Evolutionary conservation across 2,329 filamentous ascomycete genomes (phyloP).

Genomic region (Stylonectria norvegica): DNA sequence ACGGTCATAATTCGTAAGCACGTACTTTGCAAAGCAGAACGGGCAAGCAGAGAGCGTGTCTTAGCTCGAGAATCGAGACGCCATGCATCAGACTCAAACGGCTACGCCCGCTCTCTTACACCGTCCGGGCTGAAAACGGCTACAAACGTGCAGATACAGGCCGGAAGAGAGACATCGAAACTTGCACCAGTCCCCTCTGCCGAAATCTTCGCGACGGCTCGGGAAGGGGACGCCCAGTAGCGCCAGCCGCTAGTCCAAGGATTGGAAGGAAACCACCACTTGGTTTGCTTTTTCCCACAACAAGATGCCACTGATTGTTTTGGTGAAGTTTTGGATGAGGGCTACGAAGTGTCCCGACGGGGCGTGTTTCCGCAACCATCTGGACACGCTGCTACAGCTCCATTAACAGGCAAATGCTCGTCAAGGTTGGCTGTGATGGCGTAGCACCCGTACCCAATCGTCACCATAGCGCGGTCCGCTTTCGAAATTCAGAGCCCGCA

Average conservation of each 20-base stretch:
- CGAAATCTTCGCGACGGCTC: slow-evolving; percentile 18
- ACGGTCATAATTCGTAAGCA: too few relatives aligned
- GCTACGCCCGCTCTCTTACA: too few relatives aligned
- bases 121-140: slow-evolving; percentile 16
- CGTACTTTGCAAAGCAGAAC: too few relatives aligned
- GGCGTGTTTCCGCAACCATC: too few relatives aligned
- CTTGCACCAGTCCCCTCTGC: too few relatives aligned
- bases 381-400: too few relatives aligned
- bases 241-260: slow-evolving; percentile 13
- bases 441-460: slow-evolving; percentile 18
- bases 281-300: slow-evolving; percentile 24
- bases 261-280: slow-evolving; percentile 12
- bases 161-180: slow-evolving; percentile 9
- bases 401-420: neutral
- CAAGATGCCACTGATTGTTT: slow-evolving; percentile 9
- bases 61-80: too few relatives aligned
- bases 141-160: slow-evolving; percentile 21
- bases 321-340: too few relatives aligned
- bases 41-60: too few relatives aligned
- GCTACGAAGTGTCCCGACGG: too few relatives aligned
- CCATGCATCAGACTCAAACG: too few relatives aligned
- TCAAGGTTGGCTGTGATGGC: slow-evolving; percentile 4
- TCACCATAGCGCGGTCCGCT: slow-evolving; percentile 20
- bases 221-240: slow-evolving; percentile 20
- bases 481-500: neutral